Evolutionary conservation across 768 basidiomycete genomes (phyloP), one percentile per base, ranked within the genome.

Genomic region (Lanmaoa rubissima): DNA sequence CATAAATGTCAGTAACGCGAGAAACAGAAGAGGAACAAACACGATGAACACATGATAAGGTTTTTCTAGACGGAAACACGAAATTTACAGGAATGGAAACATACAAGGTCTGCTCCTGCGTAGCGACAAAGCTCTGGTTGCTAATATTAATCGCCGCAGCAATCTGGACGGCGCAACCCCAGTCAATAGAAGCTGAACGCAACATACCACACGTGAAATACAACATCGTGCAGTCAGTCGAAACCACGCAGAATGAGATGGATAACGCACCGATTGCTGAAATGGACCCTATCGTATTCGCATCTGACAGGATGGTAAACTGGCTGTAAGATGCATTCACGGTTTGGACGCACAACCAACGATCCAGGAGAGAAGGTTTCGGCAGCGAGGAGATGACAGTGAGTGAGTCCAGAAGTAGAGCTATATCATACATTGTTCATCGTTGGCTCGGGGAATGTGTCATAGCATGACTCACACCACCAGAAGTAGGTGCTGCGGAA

Each of bases 401-500:
- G 77, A 78, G 58, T 85, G 79, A 0, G 87, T 84, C 86, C 87
- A 88, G 62, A 83, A 88, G 63, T 88, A 86, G 17, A 86, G 74
- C 78, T 85, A 42, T 40, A 31, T 36, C 34, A 41, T 3, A 11
- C 10, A 28, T 48, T 26, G 16, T 47, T 36, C 21, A 19, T 31
- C 1, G 1, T 28, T 11, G 17, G 4, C 5, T 1, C 0, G 8
- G 35, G 12, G 31, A 41, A 26, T 24, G 34, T 24, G 11, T 0
- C 12, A 47, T n/a, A 39, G 11, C 13, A 42, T 8, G 40, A 69
- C 69, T 63, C 40, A 74, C 69, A 4, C 77, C 76, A 19, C 75
- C 75, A 14, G 76, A 76, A 8, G 77, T 77, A 36, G 76, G 76
- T 26, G 74, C 75, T 35, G 76, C 74, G 31, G 75, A 77, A 21